phyloP scores from a whole-genome alignment of 2,329 filamentous ascomycete species.

The Thermomyces lanuginosus region DNA sequence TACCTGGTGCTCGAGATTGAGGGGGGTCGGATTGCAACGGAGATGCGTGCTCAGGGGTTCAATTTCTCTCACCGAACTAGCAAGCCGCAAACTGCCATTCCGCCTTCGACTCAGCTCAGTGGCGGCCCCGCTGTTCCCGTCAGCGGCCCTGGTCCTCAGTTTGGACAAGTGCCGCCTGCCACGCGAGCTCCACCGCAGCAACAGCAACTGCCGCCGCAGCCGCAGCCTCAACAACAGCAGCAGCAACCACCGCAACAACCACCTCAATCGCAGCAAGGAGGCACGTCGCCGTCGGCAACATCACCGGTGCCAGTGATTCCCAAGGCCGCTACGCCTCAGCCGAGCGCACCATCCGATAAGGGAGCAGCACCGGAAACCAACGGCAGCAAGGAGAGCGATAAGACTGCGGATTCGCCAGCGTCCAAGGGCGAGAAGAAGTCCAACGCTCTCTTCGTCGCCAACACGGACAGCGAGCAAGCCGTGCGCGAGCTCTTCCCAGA shows the following conservation, averaged over 20 bases:
- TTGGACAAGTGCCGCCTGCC: slow-evolving; percentile 25
- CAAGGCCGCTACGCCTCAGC: slow-evolving; percentile 23
- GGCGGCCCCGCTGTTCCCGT: slow-evolving; percentile 13
- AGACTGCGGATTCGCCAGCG: slow-evolving; percentile 27
- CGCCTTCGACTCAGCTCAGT: slow-evolving; percentile 13
- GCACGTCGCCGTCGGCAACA: too few species aligned
- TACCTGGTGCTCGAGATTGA: slow-evolving; percentile 92
- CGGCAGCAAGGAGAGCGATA: slow-evolving; percentile 33
- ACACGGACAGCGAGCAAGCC: slow-evolving; percentile 67
- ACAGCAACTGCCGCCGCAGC: slow-evolving; percentile 16
- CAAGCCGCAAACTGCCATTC: slow-evolving; percentile 43
- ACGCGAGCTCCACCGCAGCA: slow-evolving; percentile 14
- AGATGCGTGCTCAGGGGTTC: slow-evolving; percentile 97
- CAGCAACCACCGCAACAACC: slow-evolving; percentile 10
- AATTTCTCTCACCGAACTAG: slow-evolving; percentile 93
- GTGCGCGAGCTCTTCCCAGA: slow-evolving; percentile 66
- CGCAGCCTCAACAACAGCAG: slow-evolving; percentile 16
- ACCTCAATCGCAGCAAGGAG: too few species aligned
- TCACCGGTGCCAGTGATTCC: slow-evolving; percentile 29
- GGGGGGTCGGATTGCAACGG: slow-evolving; percentile 85
- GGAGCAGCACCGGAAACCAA: slow-evolving; percentile 35
- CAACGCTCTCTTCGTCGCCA: slow-evolving; percentile 79
- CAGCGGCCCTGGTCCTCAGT: slow-evolving; percentile 25
- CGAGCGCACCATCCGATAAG: slow-evolving; percentile 21
- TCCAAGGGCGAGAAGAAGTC: slow-evolving; percentile 50